Conservation (phyloP, 345 rosid species). For the Dipteronia sinensis region DNA sequence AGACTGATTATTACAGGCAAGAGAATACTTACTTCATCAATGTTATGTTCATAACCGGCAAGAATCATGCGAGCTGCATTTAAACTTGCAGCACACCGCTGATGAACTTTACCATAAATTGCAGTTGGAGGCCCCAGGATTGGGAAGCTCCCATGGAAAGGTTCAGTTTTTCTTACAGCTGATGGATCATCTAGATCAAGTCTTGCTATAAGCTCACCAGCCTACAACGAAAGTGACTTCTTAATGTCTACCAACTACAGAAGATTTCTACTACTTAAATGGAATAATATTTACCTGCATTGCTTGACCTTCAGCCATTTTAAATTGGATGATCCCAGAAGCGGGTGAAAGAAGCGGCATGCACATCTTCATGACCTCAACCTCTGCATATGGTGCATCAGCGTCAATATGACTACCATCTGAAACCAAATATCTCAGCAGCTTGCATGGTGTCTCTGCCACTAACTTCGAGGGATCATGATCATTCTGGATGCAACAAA, state of each 20-base stretch:
- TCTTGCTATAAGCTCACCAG: constrained; percentile 98
- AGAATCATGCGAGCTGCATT: constrained; percentile 97
- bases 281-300: constrained; percentile 73
- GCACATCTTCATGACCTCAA: constrained; percentile 99
- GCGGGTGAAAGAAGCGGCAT: constrained; percentile 99
- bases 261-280: background rate
- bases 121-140: constrained; percentile 90
- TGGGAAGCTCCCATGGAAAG: constrained; percentile 91
- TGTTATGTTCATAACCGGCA: constrained; percentile 92
- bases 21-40: constrained; percentile 71
- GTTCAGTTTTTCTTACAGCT: constrained; percentile 98
- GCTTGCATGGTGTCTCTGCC: constrained; percentile 99
- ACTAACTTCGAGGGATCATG: constrained; percentile 97
- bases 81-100: constrained; percentile 95
- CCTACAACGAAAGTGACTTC: constrained; percentile 46
- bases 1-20: background rate
- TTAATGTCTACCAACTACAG: constrained; percentile 15
- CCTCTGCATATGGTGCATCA: constrained; percentile 95
- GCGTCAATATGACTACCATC: constrained; percentile 94
- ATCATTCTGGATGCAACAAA: constrained; percentile 66
- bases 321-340: constrained; percentile 77
- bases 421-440: constrained; percentile 83
- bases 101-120: constrained; percentile 95
- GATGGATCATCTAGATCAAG: constrained; percentile 98
- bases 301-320: constrained; percentile 98